A percentile compares a stretch with the other conserved stretches of the same genome.
Evolutionary conservation across 345 rosid species (phyloP).

Genomic region (Eucalyptus pauciflora): DNA sequence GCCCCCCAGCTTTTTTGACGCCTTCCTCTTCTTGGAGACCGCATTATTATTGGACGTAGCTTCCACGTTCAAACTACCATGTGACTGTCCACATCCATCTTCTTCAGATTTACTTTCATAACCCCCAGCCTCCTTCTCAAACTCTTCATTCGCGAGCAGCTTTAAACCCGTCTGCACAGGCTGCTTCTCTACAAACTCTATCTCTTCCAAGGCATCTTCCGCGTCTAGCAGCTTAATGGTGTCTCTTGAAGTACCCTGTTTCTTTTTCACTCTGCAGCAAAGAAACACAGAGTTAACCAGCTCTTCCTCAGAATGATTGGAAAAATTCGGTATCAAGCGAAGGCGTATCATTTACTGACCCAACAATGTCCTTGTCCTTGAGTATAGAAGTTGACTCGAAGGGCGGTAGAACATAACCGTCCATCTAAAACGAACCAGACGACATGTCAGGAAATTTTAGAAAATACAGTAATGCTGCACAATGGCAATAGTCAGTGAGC

Average conservation of each 20-base stretch:
- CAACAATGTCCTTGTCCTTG: slow-evolving; percentile 67
- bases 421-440: slow-evolving; percentile 56
- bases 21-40: slow-evolving; percentile 67
- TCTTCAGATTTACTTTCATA: slow-evolving; percentile 56
- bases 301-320: neutral
- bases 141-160: slow-evolving; percentile 63
- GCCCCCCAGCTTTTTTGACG: slow-evolving; percentile 35
- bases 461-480: neutral
- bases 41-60: slow-evolving; percentile 8
- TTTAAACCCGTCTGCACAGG: slow-evolving; percentile 11
- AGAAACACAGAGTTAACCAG: neutral
- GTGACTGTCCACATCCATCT: slow-evolving; percentile 11
- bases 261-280: slow-evolving; percentile 52
- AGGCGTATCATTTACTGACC: slow-evolving; percentile 28
- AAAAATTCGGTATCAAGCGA: neutral
- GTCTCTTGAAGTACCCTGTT: slow-evolving; percentile 16
- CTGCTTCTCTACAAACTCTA: slow-evolving; percentile 24
- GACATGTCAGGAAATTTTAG: neutral
- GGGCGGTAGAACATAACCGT: slow-evolving; percentile 77
- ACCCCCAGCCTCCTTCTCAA: slow-evolving; percentile 50
- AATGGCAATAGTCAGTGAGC: neutral
- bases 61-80: slow-evolving; percentile 10
- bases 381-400: slow-evolving; percentile 68
- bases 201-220: slow-evolving; percentile 10
- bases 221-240: slow-evolving; percentile 7